Percentiles rank a stretch among this genome's conserved stretches.
phyloP scores from a whole-genome alignment of 495 filamentous ascomycete species.

The Cercophora scortea region DNA sequence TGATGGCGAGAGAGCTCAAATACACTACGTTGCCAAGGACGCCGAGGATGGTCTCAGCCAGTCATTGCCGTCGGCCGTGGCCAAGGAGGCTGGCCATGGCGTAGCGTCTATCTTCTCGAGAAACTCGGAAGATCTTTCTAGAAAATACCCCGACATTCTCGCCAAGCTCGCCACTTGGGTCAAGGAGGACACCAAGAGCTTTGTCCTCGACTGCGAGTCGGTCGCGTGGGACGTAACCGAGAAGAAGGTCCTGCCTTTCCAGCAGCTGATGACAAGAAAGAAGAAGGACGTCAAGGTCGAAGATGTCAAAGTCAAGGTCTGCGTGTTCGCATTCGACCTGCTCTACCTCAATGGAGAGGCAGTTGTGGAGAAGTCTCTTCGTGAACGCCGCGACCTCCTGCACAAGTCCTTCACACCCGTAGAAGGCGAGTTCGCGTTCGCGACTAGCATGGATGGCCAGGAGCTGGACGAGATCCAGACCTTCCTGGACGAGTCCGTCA shows the following conservation, averaged over 20 bases:
- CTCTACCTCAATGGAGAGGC: constrained; percentile 91
- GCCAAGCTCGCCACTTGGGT: constrained; percentile 83
- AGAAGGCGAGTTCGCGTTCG: constrained; percentile 89
- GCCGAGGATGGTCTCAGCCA: constrained; percentile 50
- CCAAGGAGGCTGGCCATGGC: constrained; percentile 50
- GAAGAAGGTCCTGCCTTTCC: constrained; percentile 94
- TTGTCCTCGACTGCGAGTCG: constrained; percentile 95
- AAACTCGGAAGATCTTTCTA: constrained; percentile 92
- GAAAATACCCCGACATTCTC: constrained; percentile 95
- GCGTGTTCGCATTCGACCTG: constrained; percentile 94
- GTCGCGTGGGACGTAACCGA: constrained; percentile 92
- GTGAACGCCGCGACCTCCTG: constrained; percentile 74
- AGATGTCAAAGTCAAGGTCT: constrained; percentile 94
- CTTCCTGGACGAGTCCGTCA: constrained; percentile 87
- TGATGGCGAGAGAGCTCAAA: constrained; percentile 93
- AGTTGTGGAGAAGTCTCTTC: constrained; percentile 76
- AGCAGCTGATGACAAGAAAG: constrained; percentile 96
- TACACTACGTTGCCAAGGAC: constrained; percentile 90
- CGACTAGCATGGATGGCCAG: constrained; percentile 77
- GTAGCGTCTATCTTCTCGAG: constrained; percentile 89
- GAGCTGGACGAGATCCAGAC: constrained; percentile 87
- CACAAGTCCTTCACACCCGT: constrained; percentile 62
- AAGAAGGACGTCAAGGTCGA: constrained; percentile 96
- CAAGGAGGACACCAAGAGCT: constrained; percentile 80
- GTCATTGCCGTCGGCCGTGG: constrained; percentile 38